Base-by-base conservation (phyloP, 352 stramenopile genomes). In the Pythium dissotocum region DNA sequence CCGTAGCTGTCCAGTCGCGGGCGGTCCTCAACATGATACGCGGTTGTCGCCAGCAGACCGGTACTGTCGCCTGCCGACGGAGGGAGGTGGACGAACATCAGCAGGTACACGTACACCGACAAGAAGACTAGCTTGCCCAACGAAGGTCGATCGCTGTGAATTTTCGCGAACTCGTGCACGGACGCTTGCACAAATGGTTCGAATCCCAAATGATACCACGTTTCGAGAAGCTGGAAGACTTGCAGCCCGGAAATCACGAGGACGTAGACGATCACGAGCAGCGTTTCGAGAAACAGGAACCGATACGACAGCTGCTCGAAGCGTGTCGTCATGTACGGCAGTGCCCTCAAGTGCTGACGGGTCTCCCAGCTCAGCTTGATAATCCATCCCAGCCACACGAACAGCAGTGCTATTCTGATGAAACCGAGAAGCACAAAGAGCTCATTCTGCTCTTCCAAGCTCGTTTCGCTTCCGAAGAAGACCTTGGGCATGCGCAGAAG, bases 281-380 rank as follows among this genome's bases (percentile, higher is more conserved):
- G 58, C 9, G 83, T 90, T 69, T 94, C 80, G 4, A 95, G 68
- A 18, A 90, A 81, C 14, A 95, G 62, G 61, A 95, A 97, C 13
- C 89, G 85, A 63, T 93, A 97, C 44, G 88, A 95, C 7, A 97
- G 72, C 56, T 97, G 89, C 72, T 94, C 85, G 53, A 89, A 93
- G 4, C 89, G 88, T 24, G 87, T 91, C 5, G 82, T 79, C 83
- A 97, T 95, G 70, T 97, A 97, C 30, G 85, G 79, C 6, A 97
- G 60, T 18, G 72, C 71, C 13, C 87, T 88, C 24, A 97, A n/a
- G 48, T 91, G 75, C 6, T 70, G 66, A 1, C 80, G 76, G 0
- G 87, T 91, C 58, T 77, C 69, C 53, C 75, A 82, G 18, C 80
- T 83, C 57, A 90, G 80, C 55, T 68, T 73, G 40, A 77, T 69